These are phyloP conservation scores for Epichloe festucae DNA, from an alignment of 2,329 filamentous ascomycete genomes.

Conservation along the genomic window DNA sequence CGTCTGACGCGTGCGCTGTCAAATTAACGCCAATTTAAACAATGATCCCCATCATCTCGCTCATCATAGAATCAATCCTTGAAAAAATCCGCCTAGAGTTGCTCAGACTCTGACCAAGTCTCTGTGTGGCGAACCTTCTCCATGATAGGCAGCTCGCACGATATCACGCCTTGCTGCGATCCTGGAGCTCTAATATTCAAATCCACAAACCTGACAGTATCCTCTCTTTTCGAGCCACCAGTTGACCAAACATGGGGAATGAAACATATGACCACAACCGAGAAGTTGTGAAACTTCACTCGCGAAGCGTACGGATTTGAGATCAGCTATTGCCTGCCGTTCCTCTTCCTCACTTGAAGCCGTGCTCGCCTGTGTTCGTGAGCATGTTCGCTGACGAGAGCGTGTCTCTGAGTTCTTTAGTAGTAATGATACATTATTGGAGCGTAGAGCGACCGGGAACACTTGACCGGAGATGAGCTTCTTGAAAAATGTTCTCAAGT, in stretches of 20 bases:
- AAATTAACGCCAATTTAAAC: not conserved
- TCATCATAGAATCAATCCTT: not conserved
- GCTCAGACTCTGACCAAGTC: not conserved
- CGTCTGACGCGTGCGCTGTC: not conserved
- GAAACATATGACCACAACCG: not conserved
- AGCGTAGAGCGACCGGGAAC: not conserved
- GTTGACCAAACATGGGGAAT: not conserved
- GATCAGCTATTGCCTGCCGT: not conserved
- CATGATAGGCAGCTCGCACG: not conserved
- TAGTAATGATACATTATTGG: not conserved
- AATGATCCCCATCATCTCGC: not conserved
- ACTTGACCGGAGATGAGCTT: not conserved
- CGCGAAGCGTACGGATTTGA: not conserved
- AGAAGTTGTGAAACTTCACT: not conserved
- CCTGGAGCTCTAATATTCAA: not conserved
- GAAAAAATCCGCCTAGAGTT: not conserved
- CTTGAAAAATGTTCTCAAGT: not conserved
- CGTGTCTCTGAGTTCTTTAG: not conserved
- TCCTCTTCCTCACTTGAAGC: not conserved
- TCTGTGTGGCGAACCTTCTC: not conserved
- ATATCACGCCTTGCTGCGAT: not conserved
- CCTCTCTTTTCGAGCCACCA: not conserved
- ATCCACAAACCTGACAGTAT: not conserved
- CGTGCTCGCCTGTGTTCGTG: not conserved
- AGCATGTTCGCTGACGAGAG: not conserved